Evolutionary conservation across 345 rosid genomes (phyloP).

Genomic region (Draba incana): DNA sequence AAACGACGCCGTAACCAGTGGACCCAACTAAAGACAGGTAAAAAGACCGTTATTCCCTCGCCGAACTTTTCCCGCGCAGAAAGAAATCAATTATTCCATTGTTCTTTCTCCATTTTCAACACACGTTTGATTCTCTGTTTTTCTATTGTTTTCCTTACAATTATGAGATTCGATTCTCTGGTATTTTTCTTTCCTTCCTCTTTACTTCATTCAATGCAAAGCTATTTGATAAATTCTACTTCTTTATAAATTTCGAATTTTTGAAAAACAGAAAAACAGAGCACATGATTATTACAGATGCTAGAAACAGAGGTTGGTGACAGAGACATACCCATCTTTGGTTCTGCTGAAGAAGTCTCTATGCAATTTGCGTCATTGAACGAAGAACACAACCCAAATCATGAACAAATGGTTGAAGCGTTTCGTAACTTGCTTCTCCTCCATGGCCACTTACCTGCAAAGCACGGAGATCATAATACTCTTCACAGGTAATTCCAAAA

Average conservation of each 20-base stretch:
- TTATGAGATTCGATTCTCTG: slow-evolving; percentile 23
- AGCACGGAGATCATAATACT: slow-evolving; percentile 1
- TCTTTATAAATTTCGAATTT: neutral
- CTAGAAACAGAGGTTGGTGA: slow-evolving; percentile 27
- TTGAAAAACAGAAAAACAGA: neutral
- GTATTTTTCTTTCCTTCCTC: slow-evolving; percentile 13
- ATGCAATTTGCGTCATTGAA: neutral
- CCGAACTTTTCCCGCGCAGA: slow-evolving; percentile 38
- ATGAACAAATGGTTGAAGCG: slow-evolving; percentile 32
- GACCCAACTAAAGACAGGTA: neutral
- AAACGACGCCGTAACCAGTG: slow-evolving; percentile 25
- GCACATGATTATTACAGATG: slow-evolving; percentile 13
- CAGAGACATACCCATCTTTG: slow-evolving; percentile 26
- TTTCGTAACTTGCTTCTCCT: slow-evolving; percentile 39
- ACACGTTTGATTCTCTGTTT: neutral
- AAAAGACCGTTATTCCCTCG: slow-evolving; percentile 12
- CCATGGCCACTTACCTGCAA: slow-evolving; percentile 28
- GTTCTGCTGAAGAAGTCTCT: neutral
- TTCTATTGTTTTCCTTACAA: neutral
- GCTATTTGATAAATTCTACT: neutral
- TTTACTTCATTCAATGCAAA: neutral
- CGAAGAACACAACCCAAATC: neutral
- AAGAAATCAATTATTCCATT: slow-evolving; percentile 25
- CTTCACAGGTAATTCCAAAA: too few species aligned
- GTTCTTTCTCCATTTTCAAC: neutral